Conservation (phyloP, 2,329 filamentous ascomycete species). For the Tolypocladium tropicale region DNA sequence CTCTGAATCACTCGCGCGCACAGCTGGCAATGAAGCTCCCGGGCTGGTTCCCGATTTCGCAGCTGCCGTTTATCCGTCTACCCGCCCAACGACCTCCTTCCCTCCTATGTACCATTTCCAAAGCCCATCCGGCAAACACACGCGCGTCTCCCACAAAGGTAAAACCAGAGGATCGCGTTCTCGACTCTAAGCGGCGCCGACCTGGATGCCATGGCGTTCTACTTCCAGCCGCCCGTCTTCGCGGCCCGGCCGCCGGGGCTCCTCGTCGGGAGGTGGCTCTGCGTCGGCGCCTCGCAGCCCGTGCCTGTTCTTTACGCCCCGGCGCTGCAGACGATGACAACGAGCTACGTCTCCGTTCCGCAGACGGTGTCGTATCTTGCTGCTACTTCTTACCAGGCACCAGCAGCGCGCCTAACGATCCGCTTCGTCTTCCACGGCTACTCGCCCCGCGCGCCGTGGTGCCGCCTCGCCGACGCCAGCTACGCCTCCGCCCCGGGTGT, state of each 20-base stretch:
- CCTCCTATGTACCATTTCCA: not conserved
- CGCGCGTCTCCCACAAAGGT: no score
- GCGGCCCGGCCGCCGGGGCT: not conserved
- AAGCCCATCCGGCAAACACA: not conserved
- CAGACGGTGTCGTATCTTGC: not conserved
- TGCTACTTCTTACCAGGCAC: not conserved
- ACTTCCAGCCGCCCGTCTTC: slow-evolving; percentile 16
- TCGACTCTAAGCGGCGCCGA: no score
- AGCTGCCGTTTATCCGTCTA: no score
- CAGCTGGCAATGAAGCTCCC: not conserved
- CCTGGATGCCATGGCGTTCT: slow-evolving; percentile 11
- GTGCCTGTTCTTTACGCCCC: not conserved
- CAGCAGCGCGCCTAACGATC: not conserved
- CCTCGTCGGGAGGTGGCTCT: not conserved
- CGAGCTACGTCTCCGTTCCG: not conserved
- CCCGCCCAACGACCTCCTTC: not conserved
- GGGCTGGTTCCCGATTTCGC: not conserved
- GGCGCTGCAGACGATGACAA: not conserved
- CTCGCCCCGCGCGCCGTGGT: not conserved
- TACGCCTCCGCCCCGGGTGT: not conserved
- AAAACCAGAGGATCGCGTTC: no score
- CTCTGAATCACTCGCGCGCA: not conserved
- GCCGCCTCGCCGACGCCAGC: not conserved
- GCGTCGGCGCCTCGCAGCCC: not conserved
- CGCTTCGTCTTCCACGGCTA: slow-evolving; percentile 4